These are phyloP conservation scores for Suillus plorans DNA, from an alignment of 768 basidiomycete genomes.

Conservation along the genomic window DNA sequence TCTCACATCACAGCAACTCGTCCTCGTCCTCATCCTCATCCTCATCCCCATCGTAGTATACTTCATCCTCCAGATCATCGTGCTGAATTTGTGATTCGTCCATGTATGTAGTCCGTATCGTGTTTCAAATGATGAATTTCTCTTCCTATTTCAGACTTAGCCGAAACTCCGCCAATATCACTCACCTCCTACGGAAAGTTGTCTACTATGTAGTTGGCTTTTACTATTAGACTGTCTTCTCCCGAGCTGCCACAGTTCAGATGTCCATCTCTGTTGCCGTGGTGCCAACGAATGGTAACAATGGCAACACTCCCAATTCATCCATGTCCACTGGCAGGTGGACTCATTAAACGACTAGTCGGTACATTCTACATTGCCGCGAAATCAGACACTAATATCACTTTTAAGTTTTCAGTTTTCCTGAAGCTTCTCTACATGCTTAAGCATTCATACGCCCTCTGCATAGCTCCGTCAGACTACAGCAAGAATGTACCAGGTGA, in stretches of 20 bases:
- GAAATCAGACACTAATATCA: slow-evolving; percentile 37
- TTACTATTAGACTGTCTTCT: neutral
- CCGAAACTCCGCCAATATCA: too few relatives aligned
- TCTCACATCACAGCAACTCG: too few relatives aligned
- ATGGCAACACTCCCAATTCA: slow-evolving; percentile 4
- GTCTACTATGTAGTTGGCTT: too few relatives aligned
- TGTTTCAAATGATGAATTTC: too few relatives aligned
- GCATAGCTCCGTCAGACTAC: slow-evolving; percentile 14
- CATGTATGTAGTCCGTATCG: too few relatives aligned
- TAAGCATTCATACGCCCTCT: slow-evolving; percentile 32
- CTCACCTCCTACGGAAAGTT: too few relatives aligned
- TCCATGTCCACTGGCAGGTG: slow-evolving; percentile 9
- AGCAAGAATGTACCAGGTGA: slow-evolving; percentile 3
- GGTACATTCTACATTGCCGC: slow-evolving; percentile 5
- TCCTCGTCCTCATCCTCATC: too few relatives aligned
- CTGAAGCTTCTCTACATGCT: slow-evolving; percentile 44
- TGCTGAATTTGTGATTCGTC: too few relatives aligned
- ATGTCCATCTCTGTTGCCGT: slow-evolving; percentile 37
- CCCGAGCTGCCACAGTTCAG: slow-evolving; percentile 26
- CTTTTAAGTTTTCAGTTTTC: slow-evolving; percentile 55
- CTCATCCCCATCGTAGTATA: too few relatives aligned
- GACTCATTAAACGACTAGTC: slow-evolving; percentile 10
- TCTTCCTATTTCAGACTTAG: too few relatives aligned
- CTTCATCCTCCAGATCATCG: too few relatives aligned
- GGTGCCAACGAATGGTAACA: neutral